Evolutionary conservation across 169 alveolate genomes (phyloP).

Genomic region (Plasmodium inui): DNA sequence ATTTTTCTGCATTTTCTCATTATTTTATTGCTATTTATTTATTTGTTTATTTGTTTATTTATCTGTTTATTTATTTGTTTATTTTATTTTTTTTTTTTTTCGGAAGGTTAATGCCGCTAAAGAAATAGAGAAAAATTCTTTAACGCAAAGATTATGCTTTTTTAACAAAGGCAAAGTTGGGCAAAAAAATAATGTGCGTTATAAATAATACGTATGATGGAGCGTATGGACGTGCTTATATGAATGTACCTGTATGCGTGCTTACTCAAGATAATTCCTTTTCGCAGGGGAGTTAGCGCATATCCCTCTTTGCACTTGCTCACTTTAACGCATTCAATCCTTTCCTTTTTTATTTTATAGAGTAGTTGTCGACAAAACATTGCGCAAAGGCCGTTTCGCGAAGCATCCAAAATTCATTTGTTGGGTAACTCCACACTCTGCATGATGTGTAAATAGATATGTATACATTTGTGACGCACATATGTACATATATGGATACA

Average conservation of each 20-base stretch:
- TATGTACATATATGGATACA: background rate
- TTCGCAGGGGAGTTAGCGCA: background rate
- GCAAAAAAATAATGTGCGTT: background rate
- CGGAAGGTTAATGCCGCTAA: background rate
- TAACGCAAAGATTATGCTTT: slow-evolving; percentile 20
- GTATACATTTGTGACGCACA: background rate
- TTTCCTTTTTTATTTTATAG: background rate
- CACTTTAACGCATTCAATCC: background rate
- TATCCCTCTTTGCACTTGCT: background rate
- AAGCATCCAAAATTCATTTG: background rate
- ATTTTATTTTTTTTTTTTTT: background rate
- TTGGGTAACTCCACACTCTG: background rate
- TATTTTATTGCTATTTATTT: background rate
- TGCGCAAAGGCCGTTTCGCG: background rate
- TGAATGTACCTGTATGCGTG: background rate
- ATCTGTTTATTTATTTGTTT: background rate
- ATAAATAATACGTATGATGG: background rate
- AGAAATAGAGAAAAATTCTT: slow-evolving; percentile 26
- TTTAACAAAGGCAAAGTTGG: background rate
- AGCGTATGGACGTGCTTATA: background rate
- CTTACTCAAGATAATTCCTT: background rate
- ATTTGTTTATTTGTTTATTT: background rate
- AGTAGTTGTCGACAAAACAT: background rate
- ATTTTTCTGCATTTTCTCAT: background rate
- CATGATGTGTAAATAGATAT: background rate